These are phyloP conservation scores for Neurospora sp. DNA, from an alignment of 495 filamentous ascomycete species.

Conservation along the genomic window DNA sequence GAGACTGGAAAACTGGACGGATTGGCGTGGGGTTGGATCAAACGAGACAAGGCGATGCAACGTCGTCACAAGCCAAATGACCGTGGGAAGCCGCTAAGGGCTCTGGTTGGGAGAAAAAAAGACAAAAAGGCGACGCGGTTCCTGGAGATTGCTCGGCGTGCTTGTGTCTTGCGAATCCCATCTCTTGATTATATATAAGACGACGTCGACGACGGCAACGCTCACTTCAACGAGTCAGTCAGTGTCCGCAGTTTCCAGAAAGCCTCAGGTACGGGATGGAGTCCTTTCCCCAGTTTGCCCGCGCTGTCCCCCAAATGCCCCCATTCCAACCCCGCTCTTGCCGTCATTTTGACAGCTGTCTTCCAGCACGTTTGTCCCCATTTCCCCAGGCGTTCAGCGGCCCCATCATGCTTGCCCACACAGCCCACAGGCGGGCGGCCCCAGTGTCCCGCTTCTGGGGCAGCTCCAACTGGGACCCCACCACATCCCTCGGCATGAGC, in stretches of 20 bases:
- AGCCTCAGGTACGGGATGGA: background rate
- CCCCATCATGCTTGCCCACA: background rate
- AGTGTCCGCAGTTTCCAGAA: background rate
- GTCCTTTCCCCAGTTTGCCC: background rate
- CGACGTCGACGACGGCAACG: background rate
- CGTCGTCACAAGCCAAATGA: background rate
- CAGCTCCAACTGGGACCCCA: background rate
- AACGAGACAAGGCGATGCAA: background rate
- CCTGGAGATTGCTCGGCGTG: background rate
- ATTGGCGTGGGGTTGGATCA: background rate
- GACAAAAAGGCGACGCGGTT: background rate
- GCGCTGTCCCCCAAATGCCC: background rate
- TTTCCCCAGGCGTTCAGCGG: background rate
- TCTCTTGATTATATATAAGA: background rate
- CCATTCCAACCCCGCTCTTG: background rate
- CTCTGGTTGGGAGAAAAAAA: background rate
- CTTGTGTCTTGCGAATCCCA: background rate
- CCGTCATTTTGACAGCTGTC: background rate
- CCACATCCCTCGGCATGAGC: background rate
- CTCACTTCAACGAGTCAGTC: background rate
- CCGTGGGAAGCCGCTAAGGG: background rate
- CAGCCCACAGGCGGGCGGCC: background rate
- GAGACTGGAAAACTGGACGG: background rate
- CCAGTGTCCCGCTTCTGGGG: background rate
- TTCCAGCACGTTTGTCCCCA: background rate